Conservation (phyloP, 169 alveolate species). For the Plasmodium falciparum region DNA sequence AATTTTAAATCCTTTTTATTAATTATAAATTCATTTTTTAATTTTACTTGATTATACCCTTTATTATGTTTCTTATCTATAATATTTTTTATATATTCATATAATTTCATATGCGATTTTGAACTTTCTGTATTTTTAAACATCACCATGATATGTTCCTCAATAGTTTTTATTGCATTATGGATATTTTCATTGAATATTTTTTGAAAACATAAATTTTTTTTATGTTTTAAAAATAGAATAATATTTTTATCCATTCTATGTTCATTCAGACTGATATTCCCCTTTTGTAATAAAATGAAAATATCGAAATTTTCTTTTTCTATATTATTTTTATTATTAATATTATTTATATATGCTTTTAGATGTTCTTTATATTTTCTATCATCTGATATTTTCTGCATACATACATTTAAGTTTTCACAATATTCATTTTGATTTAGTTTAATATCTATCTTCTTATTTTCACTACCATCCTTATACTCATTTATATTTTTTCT, state of each 20-base stretch:
- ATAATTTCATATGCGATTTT: constrained; percentile 60
- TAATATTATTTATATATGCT: constrained; percentile 11
- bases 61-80: constrained; percentile 14
- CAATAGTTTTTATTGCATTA: constrained; percentile 19
- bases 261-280: constrained; percentile 24
- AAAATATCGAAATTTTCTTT: constrained; percentile 47
- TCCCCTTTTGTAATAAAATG: constrained; percentile 32
- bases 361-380: not conserved
- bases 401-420: no score
- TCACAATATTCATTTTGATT: constrained; percentile 5
- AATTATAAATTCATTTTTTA: constrained; percentile 62
- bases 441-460: not conserved
- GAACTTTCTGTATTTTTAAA: constrained; percentile 48
- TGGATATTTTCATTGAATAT: constrained; percentile 12
- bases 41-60: not conserved
- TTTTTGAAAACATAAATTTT: not conserved
- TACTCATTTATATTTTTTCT: no score
- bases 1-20: constrained; percentile 36
- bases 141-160: constrained; percentile 30
- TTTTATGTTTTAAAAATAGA: constrained; percentile 21
- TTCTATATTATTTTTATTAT: constrained; percentile 37
- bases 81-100: constrained; percentile 64
- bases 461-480: not conserved
- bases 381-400: not conserved
- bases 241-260: constrained; percentile 26